Evolutionary conservation across 169 alveolate species (phyloP).

Genomic region (Plasmodium gonderi): DNA sequence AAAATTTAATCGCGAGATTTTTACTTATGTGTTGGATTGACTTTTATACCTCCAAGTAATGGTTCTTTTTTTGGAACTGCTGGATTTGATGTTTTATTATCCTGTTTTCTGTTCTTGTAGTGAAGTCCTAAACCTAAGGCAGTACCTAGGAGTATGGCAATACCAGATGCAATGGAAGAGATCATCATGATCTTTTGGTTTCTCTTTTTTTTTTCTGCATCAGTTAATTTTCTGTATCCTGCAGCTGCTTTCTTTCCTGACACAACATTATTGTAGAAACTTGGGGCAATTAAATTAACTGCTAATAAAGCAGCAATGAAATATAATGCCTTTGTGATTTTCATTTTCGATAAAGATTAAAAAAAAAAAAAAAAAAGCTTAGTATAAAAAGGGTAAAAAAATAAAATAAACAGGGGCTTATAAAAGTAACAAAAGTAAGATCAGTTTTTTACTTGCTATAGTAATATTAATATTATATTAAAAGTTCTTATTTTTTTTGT

Average conservation of each 20-base stretch:
- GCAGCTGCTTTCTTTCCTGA: constrained; percentile 8
- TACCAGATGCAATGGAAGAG: constrained; percentile 38
- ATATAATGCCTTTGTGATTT: constrained; percentile 25
- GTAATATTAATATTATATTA: neutral
- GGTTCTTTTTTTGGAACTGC: neutral
- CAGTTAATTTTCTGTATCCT: constrained; percentile 23
- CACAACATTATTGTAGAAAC: constrained; percentile 29
- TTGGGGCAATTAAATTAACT: constrained; percentile 47
- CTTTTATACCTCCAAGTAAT: neutral
- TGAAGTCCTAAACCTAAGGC: constrained; percentile 43
- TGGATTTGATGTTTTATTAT: neutral
- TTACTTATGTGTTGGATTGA: neutral
- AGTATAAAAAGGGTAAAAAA: neutral
- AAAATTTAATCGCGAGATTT: too few species aligned
- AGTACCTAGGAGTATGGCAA: constrained; percentile 35
- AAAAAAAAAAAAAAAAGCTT: neutral
- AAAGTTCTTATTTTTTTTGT: neutral
- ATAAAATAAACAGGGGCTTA: neutral
- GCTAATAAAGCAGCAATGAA: constrained; percentile 33
- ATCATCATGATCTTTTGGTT: constrained; percentile 37
- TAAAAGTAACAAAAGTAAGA: constrained; percentile 4
- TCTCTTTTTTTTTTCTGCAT: constrained; percentile 38
- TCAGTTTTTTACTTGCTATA: too few species aligned
- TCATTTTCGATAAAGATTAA: constrained; percentile 17
- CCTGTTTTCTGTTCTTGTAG: neutral